These are phyloP conservation scores for Oldenlandia corymbosa DNA, from an alignment of 257 asterid genomes.

Conservation along the genomic window DNA sequence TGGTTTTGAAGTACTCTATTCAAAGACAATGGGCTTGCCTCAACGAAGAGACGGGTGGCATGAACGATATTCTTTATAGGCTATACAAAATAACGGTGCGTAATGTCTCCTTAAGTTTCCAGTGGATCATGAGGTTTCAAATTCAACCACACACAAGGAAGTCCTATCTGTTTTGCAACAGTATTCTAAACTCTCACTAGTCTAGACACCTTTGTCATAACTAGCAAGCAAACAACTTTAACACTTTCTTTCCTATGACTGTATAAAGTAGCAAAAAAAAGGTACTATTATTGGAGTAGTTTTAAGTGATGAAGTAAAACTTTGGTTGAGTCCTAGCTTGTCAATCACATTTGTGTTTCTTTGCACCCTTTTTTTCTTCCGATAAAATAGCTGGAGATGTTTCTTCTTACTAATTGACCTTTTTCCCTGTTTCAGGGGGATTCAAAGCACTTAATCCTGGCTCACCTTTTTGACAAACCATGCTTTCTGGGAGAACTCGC, in stretches of 20 bases:
- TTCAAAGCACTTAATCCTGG: slow-evolving; percentile 68
- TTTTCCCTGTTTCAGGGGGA: slow-evolving; percentile 52
- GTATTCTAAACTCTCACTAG: too few species aligned
- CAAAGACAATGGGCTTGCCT: slow-evolving; percentile 65
- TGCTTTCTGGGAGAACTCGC: slow-evolving; percentile 89
- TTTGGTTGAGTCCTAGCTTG: neutral
- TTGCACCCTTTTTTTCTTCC: too few species aligned
- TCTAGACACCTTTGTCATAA: too few species aligned
- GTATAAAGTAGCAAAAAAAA: neutral
- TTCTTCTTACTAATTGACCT: too few species aligned
- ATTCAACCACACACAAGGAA: neutral
- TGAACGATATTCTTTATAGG: slow-evolving; percentile 85
- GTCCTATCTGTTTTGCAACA: too few species aligned
- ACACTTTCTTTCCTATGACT: neutral
- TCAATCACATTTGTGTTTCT: neutral
- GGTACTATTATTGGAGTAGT: neutral
- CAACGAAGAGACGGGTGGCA: slow-evolving; percentile 96
- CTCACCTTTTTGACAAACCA: slow-evolving; percentile 91
- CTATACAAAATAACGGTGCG: slow-evolving; percentile 67
- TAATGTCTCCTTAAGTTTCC: neutral
- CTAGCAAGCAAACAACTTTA: neutral
- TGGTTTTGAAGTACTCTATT: slow-evolving; percentile 51
- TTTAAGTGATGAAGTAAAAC: neutral
- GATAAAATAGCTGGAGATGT: too few species aligned
- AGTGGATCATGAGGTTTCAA: neutral